Evolutionary conservation across 192 early-diverging fungal species (phyloP).

Genomic region (Martensiomyces pterosporus): DNA sequence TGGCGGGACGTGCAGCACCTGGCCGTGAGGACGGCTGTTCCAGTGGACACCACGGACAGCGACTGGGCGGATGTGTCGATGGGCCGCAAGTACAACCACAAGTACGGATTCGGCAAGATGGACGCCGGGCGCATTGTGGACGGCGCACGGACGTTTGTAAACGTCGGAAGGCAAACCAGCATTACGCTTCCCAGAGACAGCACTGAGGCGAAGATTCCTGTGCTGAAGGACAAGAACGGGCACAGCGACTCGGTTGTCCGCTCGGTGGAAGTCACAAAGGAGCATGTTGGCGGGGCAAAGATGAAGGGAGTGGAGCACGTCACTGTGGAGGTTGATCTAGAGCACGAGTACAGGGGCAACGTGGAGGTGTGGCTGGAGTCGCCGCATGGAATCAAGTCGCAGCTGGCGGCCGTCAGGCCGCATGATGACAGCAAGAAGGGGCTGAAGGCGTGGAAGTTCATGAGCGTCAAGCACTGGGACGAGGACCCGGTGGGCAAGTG

Average conservation of each 20-base stretch:
- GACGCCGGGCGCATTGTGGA: constrained; percentile 82
- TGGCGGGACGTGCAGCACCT: constrained; percentile 96
- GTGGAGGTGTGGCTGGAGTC: constrained; percentile 77
- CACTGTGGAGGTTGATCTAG: constrained; percentile 78
- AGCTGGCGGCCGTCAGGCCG: constrained; percentile 61
- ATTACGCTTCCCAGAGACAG: constrained; percentile 42
- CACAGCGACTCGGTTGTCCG: constrained; percentile 33
- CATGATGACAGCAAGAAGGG: constrained; percentile 66
- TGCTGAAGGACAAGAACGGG: constrained; percentile 28
- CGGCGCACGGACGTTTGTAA: constrained; percentile 61
- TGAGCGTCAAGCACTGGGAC: constrained; percentile 96
- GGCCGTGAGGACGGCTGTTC: constrained; percentile 70
- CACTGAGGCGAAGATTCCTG: constrained; percentile 54
- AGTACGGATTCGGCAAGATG: constrained; percentile 89
- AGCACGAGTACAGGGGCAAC: constrained; percentile 80
- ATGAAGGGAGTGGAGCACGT: constrained; percentile 77
- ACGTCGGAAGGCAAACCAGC: constrained; percentile 62
- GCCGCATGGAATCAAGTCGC: constrained; percentile 62
- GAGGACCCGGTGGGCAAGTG: constrained; percentile 84
- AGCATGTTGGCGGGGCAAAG: constrained; percentile 44
- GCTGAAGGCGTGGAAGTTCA: constrained; percentile 86
- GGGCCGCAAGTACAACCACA: constrained; percentile 82
- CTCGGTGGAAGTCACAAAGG: constrained; percentile 43
- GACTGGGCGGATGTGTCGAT: constrained; percentile 70
- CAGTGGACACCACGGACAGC: constrained; percentile 61